Conservation (phyloP, 2,329 filamentous ascomycete species). For the Chaetoscypha palmicola region DNA sequence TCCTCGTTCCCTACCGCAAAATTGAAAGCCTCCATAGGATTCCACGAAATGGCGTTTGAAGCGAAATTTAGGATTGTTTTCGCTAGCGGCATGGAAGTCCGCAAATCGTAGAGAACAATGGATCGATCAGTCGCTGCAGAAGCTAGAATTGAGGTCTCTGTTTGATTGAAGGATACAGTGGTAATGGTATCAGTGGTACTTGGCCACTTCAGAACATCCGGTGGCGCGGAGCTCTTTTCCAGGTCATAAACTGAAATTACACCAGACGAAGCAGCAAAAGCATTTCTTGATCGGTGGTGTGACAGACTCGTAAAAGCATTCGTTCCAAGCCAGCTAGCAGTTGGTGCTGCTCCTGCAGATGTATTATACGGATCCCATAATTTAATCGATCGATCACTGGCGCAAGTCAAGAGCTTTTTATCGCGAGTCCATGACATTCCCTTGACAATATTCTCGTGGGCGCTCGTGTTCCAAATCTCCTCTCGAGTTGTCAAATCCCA, state of each 20-base stretch:
- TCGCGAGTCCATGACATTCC: conserved; percentile 84
- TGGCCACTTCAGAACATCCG: conserved; percentile 80
- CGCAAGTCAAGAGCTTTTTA: conserved; percentile 78
- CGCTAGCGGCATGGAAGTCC: conserved; percentile 74
- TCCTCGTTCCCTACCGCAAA: conserved; percentile 91
- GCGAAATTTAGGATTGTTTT: conserved; percentile 77
- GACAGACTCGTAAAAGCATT: conserved; percentile 78
- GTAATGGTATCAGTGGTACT: conserved; percentile 87
- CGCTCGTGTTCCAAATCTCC: conserved; percentile 70
- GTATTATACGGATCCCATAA: conserved; percentile 85
- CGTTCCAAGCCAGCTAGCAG: conserved; percentile 77
- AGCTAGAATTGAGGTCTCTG: conserved; percentile 84
- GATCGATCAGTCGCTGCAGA: conserved; percentile 80
- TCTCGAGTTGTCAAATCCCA: conserved; percentile 73
- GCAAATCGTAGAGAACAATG: conserved; percentile 84
- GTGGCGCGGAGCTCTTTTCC: conserved; percentile 69
- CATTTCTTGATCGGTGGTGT: conserved; percentile 70
- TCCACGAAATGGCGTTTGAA: conserved; percentile 81
- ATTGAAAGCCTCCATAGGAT: conserved; percentile 95
- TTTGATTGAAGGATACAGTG: conserved; percentile 82
- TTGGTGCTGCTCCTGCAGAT: conserved; percentile 58
- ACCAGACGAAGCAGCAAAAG: conserved; percentile 73
- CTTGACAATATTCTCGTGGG: conserved; percentile 92
- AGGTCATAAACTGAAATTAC: conserved; percentile 85
- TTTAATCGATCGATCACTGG: conserved; percentile 79